Conservation (phyloP, 2,329 filamentous ascomycete species). For the Botrytis porri region DNA sequence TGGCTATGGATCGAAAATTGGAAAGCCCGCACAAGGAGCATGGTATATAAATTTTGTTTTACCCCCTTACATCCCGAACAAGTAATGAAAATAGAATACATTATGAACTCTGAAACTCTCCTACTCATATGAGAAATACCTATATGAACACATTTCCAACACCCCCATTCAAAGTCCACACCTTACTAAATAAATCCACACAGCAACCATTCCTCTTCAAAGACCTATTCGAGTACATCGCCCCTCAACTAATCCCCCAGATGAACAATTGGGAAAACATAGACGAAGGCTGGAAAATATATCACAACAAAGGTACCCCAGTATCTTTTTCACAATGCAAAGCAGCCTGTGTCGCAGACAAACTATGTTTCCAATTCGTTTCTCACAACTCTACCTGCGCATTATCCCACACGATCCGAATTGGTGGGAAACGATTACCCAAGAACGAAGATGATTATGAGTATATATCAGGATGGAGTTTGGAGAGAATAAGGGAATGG, state of each 20-base stretch:
- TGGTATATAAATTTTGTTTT: not conserved
- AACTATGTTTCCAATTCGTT: not conserved
- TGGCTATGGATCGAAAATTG: not conserved
- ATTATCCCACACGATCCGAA: not conserved
- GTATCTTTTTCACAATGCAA: not conserved
- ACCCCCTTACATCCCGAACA: not conserved
- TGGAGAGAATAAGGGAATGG: not conserved
- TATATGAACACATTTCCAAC: not conserved
- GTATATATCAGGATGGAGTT: not conserved
- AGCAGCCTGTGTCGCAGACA: not conserved
- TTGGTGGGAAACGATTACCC: not conserved
- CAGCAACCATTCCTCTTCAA: not conserved
- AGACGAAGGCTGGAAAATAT: not conserved
- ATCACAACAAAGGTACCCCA: not conserved
- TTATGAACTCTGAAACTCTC: not conserved
- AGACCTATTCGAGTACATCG: not conserved
- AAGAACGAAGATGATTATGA: not conserved
- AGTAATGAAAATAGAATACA: not conserved
- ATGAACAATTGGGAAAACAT: not conserved
- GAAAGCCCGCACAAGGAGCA: not conserved
- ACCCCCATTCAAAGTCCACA: not conserved
- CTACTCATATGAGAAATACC: not conserved
- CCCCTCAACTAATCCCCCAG: not conserved
- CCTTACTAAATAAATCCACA: not conserved
- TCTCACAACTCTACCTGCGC: not conserved